A percentile compares a stretch with the other conserved stretches of the same genome.
phyloP scores from a whole-genome alignment of 2,329 filamentous ascomycete species.

The Penicillium freii region DNA sequence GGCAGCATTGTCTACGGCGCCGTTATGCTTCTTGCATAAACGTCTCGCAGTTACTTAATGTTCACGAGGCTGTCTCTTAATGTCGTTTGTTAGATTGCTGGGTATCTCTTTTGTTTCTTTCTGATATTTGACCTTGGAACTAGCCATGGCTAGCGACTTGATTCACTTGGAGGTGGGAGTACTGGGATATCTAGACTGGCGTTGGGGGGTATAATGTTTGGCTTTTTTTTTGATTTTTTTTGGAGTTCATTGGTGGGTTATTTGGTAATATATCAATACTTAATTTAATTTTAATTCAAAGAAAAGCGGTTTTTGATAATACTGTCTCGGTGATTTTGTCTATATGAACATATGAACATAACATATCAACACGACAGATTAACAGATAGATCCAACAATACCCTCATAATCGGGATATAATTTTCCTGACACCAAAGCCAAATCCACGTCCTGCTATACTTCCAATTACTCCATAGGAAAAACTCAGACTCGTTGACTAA shows the following conservation, averaged over 20 bases:
- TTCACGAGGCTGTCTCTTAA: constrained; percentile 8
- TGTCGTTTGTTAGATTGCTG: constrained; percentile 1
- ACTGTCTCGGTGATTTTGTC: not conserved
- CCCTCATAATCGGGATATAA: not conserved
- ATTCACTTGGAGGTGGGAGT: not conserved
- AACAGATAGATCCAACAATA: not conserved
- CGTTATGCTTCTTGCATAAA: constrained; percentile 29
- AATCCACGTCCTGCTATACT: not conserved
- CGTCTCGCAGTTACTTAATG: constrained; percentile 4
- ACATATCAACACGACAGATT: not conserved
- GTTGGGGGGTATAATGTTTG: constrained; percentile 14
- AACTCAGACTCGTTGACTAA: not conserved
- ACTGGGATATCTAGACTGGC: constrained; percentile 8
- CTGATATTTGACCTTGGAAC: not conserved
- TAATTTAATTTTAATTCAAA: constrained; percentile 21
- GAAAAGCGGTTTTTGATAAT: not conserved
- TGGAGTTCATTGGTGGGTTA: not conserved
- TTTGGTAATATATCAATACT: constrained; percentile 8
- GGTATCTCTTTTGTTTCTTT: not conserved
- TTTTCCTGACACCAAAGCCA: not conserved
- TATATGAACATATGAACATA: not conserved
- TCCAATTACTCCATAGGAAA: not conserved
- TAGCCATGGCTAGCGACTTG: constrained; percentile 10
- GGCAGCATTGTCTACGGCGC: constrained; percentile 16
- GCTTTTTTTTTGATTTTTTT: not conserved